A percentile compares a stretch with the other conserved stretches of the same genome.
Evolutionary conservation across 2,329 filamentous ascomycete genomes (phyloP).

Genomic region (Fusarium sterilihyphosum): DNA sequence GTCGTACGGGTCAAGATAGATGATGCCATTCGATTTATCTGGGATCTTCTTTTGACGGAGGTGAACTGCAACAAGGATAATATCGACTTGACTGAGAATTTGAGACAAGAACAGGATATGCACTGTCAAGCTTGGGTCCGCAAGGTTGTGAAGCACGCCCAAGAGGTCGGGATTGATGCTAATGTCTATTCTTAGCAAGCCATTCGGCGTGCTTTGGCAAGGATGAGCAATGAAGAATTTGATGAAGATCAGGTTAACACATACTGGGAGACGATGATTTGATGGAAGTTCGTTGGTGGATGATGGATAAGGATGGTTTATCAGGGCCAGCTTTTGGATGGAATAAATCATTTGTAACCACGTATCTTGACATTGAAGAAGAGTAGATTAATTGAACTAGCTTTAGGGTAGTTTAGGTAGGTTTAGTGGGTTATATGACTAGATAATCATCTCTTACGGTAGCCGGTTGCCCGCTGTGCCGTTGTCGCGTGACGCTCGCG

Average conservation of each 20-base stretch:
- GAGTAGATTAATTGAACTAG: rapidly evolving
- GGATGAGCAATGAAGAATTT: not conserved
- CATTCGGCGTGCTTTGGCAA: not conserved
- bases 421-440: rapidly evolving
- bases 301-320: too few relatives aligned
- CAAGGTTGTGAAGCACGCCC: not conserved
- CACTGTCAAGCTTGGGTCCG: not conserved
- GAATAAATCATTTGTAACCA: rapidly evolving
- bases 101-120: not conserved
- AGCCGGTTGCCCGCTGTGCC: rapidly evolving
- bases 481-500: not conserved
- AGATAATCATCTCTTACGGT: too few relatives aligned
- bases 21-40: not conserved
- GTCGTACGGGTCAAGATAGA: not conserved
- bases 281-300: not conserved
- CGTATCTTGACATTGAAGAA: not conserved
- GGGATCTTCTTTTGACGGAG: rapidly evolving
- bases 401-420: not conserved
- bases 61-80: rapidly evolving
- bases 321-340: too few relatives aligned
- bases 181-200: not conserved
- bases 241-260: rapidly evolving
- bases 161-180: not conserved
- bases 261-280: not conserved
- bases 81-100: rapidly evolving